phyloP scores from a whole-genome alignment of 1,284 basidiomycete genomes.

The Leccinum variabile region DNA sequence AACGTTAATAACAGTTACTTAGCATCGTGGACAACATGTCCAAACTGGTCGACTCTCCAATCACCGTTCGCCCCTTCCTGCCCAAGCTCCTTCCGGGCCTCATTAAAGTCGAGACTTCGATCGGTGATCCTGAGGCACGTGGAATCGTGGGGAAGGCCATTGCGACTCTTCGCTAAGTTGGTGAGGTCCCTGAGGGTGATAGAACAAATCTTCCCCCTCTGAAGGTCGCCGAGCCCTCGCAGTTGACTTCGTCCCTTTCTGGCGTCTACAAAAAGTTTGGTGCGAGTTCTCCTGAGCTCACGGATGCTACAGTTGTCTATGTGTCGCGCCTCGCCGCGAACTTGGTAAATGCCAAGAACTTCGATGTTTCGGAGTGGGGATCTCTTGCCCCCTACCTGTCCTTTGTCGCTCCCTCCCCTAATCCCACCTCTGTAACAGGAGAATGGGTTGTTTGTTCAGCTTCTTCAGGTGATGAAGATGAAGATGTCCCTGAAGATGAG shows the following conservation, averaged over 20 bases:
- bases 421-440: conserved; percentile 43
- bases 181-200: conserved; percentile 81
- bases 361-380: conserved; percentile 53
- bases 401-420: conserved; percentile 65
- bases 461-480: too few relatives aligned
- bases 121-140: conserved; percentile 96
- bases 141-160: conserved; percentile 87
- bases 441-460: too few relatives aligned
- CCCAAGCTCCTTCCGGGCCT: conserved; percentile 93
- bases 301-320: conserved; percentile 69
- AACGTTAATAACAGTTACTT: conserved; percentile 23
- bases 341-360: conserved; percentile 89
- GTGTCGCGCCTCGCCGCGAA: conserved; percentile 79
- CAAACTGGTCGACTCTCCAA: conserved; percentile 94
- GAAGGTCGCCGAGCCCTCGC: conserved; percentile 70
- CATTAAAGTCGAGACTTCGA: conserved; percentile 89
- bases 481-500: too few relatives aligned
- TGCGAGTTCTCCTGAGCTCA: conserved; percentile 52
- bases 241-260: conserved; percentile 66
- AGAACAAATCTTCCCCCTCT: conserved; percentile 87
- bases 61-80: conserved; percentile 95
- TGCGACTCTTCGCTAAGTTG: conserved; percentile 89
- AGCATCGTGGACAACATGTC: conserved; percentile 98
- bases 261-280: conserved; percentile 85
- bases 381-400: conserved; percentile 73